Base-by-base conservation (phyloP, 441 rosid species). In the Metrosideros polymorpha region DNA sequence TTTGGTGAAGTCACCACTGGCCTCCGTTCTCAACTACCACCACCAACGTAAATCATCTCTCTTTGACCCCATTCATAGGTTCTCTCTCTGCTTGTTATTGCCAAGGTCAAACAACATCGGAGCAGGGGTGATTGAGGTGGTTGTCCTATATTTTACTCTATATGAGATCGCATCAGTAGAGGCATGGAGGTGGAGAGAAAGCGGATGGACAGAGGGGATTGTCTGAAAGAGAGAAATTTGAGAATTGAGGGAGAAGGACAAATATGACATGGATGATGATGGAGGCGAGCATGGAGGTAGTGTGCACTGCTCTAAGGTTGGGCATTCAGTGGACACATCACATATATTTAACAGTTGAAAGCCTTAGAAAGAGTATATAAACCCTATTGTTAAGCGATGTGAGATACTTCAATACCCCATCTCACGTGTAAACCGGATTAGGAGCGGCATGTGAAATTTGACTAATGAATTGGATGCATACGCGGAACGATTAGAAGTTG, bases 311-410 rank as follows among this genome's bases (percentile, higher is more conserved):
- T 27, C 61, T 56, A 27, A 56, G 61, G 61, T 27, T 2, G 30
- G 5, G 15, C 30, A 56, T 56, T 56, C 30, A n/a, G 61, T 56
- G 61, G 17, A 56, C 30, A 56, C 6, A 6, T 27, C 24, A n/a
- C 61, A 27, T 6, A 12, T 56, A 27, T 56, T n/a, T 6, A 57
- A 57, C 32, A 12, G 8, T 57, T 12, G 13, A 12, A 57, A 14
- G 15, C 2, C 0, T 6, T 51, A 18, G 17, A 51, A 18, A 51
- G 54, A 51, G 18, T 17, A 18, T 22, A 5, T 18, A 51, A 51
- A 6, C 7, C 2, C 12, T n/a, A n/a, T n/a, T n/a, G n/a, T 1
- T 51, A 6, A 51, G 3, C 18, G 22, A 4, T 12, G 22, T 1
- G 54, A 51, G 54, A 51, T 51, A 49, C 12, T 12, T 49, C 4